Evolutionary conservation across 768 basidiomycete species (phyloP).

Genomic region (Trametes cinnabarina): DNA sequence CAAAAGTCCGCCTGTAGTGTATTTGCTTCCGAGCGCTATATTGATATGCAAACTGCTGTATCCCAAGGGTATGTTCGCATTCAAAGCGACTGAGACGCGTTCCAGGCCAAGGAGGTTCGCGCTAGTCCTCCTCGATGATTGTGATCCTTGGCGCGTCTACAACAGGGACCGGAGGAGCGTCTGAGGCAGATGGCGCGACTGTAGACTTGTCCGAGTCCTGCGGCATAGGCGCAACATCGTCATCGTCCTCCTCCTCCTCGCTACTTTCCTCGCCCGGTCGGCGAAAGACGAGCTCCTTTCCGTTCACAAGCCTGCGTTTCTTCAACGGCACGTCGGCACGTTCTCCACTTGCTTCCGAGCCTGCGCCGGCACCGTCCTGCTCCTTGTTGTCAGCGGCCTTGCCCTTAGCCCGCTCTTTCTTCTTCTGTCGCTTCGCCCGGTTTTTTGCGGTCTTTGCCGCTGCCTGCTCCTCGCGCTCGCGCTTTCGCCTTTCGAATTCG

Average conservation of each 20-base stretch:
- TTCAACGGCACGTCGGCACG: conserved; percentile 51
- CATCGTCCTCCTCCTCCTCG: conserved; percentile 33
- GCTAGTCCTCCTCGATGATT: conserved; percentile 50
- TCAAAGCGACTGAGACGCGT: background rate
- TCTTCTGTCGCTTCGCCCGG: conserved; percentile 89
- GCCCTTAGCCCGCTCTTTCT: conserved; percentile 68
- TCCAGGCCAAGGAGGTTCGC: background rate
- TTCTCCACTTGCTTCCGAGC: conserved; percentile 21
- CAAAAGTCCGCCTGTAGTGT: no score
- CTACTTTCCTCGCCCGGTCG: conserved; percentile 50
- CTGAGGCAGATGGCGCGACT: background rate
- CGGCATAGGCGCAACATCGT: conserved; percentile 24
- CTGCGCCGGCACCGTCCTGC: conserved; percentile 21
- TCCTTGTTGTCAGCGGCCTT: conserved; percentile 28
- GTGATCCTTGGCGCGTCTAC: conserved; percentile 39
- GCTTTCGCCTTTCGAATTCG: conserved; percentile 75
- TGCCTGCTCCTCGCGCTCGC: conserved; percentile 64
- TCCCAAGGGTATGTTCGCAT: background rate
- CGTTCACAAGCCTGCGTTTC: conserved; percentile 80
- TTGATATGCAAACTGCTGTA: no score
- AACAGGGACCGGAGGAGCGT: conserved; percentile 23
- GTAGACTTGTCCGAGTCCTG: background rate
- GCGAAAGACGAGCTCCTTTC: conserved; percentile 63
- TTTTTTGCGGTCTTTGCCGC: conserved; percentile 95
- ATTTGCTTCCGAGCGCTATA: no score